phyloP scores from a whole-genome alignment of 106 monocot species.

The Cymbidium sinense region DNA sequence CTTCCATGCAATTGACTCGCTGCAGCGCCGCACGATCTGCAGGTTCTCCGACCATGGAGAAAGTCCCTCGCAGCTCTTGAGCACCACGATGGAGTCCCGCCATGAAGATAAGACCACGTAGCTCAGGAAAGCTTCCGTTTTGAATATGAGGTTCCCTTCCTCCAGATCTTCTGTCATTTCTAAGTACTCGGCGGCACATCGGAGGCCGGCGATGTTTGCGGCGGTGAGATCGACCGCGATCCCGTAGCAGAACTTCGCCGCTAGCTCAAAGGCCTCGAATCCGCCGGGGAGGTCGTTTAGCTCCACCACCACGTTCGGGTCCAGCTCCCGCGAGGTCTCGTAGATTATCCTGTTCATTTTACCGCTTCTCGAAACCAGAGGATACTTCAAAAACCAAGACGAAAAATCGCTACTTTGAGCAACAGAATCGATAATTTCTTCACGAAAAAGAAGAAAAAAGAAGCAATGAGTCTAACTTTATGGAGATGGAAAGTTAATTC shows the following conservation, averaged over 20 bases:
- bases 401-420: not conserved
- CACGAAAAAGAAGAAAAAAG: not conserved
- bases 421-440: not conserved
- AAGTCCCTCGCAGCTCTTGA: conserved; percentile 77
- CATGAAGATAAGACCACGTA: conserved; percentile 89
- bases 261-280: conserved; percentile 75
- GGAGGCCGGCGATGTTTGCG: conserved; percentile 73
- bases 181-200: conserved; percentile 83
- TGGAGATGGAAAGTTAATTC: conserved; percentile 69
- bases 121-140: conserved; percentile 92
- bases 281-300: conserved; percentile 81
- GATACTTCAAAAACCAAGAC: conserved; percentile 40
- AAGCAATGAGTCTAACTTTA: conserved; percentile 36
- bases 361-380: conserved; percentile 80
- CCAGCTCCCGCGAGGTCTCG: conserved; percentile 37
- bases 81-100: conserved; percentile 80
- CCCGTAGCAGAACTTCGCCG: conserved; percentile 95
- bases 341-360: conserved; percentile 68
- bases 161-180: conserved; percentile 98
- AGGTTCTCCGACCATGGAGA: conserved; percentile 97
- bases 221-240: conserved; percentile 83
- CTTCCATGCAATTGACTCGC: conserved; percentile 96
- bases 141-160: conserved; percentile 93
- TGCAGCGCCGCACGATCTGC: conserved; percentile 84
- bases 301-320: conserved; percentile 26